Conservation (phyloP, 31 red algal genomes). For the Bonnemaisonia californica region DNA sequence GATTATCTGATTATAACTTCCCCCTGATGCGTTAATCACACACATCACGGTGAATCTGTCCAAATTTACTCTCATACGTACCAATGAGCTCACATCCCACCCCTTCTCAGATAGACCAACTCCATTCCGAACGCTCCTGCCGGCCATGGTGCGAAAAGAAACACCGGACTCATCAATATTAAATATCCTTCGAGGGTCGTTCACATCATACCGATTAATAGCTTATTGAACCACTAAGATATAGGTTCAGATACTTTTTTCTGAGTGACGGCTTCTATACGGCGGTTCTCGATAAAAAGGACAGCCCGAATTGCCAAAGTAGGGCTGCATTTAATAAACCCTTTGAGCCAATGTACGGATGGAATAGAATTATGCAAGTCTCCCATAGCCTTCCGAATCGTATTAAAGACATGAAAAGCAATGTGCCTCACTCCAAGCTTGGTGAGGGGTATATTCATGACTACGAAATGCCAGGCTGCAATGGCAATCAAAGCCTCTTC, state of each 20-base stretch:
- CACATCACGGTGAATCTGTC: slow-evolving; percentile 40
- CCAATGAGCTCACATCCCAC: background rate
- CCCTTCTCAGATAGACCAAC: background rate
- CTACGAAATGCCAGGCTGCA: too few species aligned
- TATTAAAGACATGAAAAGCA: too few species aligned
- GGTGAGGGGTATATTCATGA: too few species aligned
- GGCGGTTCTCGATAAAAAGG: too few species aligned
- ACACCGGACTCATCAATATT: slow-evolving; percentile 22
- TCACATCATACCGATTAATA: slow-evolving; percentile 5
- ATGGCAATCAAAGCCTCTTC: too few species aligned
- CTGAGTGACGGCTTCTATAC: background rate
- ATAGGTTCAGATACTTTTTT: background rate
- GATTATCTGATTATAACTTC: background rate
- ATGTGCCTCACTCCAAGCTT: too few species aligned
- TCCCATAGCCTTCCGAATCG: too few species aligned
- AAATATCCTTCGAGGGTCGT: background rate
- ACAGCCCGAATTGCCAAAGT: too few species aligned
- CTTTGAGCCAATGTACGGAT: too few species aligned
- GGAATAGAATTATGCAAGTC: too few species aligned
- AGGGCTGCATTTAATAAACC: too few species aligned
- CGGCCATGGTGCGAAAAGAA: slow-evolving; percentile 8
- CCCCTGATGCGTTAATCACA: background rate
- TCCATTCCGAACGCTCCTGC: background rate
- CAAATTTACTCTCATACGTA: slow-evolving; percentile 13
- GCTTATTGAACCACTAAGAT: background rate